Evolutionary conservation across 345 rosid genomes (phyloP), one percentile per base, ranked within the genome.

Genomic region (Citrus hindsii): DNA sequence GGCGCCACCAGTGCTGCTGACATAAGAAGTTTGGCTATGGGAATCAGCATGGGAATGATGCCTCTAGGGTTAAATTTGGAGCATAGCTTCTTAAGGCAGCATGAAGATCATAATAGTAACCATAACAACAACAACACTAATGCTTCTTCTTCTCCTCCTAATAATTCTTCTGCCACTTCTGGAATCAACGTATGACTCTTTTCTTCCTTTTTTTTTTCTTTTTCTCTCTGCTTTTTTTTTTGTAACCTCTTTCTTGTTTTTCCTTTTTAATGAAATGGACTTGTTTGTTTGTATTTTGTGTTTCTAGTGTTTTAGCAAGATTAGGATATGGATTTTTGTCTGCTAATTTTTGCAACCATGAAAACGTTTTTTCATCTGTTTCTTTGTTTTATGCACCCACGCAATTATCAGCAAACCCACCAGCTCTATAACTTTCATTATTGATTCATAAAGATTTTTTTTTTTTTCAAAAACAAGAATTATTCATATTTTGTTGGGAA

Each of bases 1-100:
- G 76, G 79, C 8, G 74, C 35, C 19, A 76, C 38, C 13, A 80
- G 82, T 4, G 67, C 79, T 4, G 81, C 35, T 76, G 85, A 82
- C 62, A 77, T 83, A 82, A 77, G 83, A 83, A 42, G 21, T 10
- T 22, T 79, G 73, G 82, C 70, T n/a, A 82, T 81, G 79, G 81
- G 81, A 60, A 74, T 80, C 71, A 80, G 83, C 7, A 74, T 81
- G 74, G 84, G 84, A 28, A 69, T 84, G 84, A 77, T 84, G 81
- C 84, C 84, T 80, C 30, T 85, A 25, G 87, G 87, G 21, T 75
- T 85, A 76, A 85, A 85, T 68, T 80, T 82, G 80, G 80, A 85
- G 58, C 91, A 82, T 56, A 85, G 83, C 9, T 88, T 86, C 69
- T 81, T 85, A 63, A 84, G 89, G 63, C 84, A 84, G 37, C 85